Evolutionary conservation across 306 rosid species (phyloP).

Genomic region (Abrus precatorius): DNA sequence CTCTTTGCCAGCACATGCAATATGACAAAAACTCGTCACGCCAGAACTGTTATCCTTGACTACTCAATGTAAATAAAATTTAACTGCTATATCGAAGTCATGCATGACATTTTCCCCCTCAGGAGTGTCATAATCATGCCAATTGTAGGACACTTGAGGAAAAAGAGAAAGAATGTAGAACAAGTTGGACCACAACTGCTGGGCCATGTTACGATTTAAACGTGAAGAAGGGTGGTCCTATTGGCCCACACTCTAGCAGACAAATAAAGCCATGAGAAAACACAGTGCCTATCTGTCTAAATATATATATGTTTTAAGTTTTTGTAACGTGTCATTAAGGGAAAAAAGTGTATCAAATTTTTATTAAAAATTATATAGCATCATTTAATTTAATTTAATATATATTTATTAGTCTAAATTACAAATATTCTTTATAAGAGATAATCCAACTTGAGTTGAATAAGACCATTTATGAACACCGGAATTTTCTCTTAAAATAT

Average conservation of each 20-base stretch:
- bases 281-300: neutral
- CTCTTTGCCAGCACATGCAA: neutral
- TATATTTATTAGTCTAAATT: too few species aligned
- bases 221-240: conserved; percentile 28
- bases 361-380: too few species aligned
- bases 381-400: too few species aligned
- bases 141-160: conserved; percentile 15
- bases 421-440: too few species aligned
- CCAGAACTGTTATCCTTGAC: conserved; percentile 38
- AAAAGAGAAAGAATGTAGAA: neutral
- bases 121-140: neutral
- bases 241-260: conserved; percentile 32
- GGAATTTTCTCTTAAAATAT: too few species aligned
- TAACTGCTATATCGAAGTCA: conserved; percentile 24
- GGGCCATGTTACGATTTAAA: conserved; percentile 31
- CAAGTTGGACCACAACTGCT: conserved; percentile 35
- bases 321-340: too few species aligned
- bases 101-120: conserved; percentile 22
- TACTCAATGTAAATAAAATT: conserved; percentile 20
- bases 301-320: too few species aligned
- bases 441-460: too few species aligned
- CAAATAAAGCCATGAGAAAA: conserved; percentile 29
- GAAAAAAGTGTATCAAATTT: too few species aligned
- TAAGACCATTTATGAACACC: too few species aligned
- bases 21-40: conserved; percentile 45